Evolutionary conservation across 1,284 basidiomycete genomes (phyloP), one percentile per base, ranked within the genome.

Genomic region (Rhodotorula glutinis): DNA sequence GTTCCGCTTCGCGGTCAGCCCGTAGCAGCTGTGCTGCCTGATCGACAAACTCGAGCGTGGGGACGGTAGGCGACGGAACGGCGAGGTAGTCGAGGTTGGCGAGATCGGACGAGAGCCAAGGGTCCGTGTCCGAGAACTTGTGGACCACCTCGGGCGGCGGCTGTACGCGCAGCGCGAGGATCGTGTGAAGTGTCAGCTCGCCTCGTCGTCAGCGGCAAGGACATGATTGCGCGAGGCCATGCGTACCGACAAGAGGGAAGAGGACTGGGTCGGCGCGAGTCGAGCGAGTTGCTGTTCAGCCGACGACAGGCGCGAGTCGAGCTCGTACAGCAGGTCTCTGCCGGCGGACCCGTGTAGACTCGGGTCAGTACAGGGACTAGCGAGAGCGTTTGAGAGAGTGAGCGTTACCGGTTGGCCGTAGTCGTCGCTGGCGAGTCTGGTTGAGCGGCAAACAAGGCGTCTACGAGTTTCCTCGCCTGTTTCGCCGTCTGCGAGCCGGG

Each of bases 401-500:
- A 38, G 33, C 33, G 52, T 23, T 11, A 14, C 40, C 4, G 40
- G 51, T 53, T 30, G 40, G 7, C 1, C 2, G 29, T 10, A n/a
- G n/a, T n/a, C 5, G 51, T 23, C 21, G 27, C 43, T 2, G 43
- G 40, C 25, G 27, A 5, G 27, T 5, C 25, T 40, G 4, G n/a
- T 23, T 46, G 16, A 8, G 21, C 30, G 53, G 53, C 33, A 9
- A 33, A 11, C 30, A 25, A 4, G 43, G 13, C 16, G 38, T 40
- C 29, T 49, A 62, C 51, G 25, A 67, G 53, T 33, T 66, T 52
- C 5, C 61, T 40, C 23, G 64, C 63, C 21, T 66, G 64, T 44
- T 43, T 54, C 16, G 62, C 57, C 17, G 67, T 63, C 67, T 69
- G 53, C 21, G 27, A 3, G 17, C 3, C 1, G 4, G 4, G 19